Conservation (phyloP, 768 basidiomycete species). For the Hericium coralloides region DNA sequence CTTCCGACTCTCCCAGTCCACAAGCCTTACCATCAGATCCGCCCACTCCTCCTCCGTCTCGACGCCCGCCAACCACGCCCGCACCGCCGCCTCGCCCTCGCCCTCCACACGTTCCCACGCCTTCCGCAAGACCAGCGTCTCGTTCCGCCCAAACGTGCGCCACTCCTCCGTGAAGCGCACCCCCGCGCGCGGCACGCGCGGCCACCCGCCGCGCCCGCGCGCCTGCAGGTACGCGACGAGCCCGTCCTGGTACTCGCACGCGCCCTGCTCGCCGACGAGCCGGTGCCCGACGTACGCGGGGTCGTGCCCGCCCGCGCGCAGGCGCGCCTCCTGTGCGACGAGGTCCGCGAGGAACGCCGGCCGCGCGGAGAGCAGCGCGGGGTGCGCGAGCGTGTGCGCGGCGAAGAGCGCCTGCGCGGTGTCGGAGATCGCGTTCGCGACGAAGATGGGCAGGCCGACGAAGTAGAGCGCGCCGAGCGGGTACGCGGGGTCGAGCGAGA, state of each 20-base stretch:
- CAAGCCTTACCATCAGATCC: conserved; percentile 36
- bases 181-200: conserved; percentile 31
- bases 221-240: conserved; percentile 22
- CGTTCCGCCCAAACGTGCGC: conserved; percentile 29
- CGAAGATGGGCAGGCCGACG: conserved; percentile 40
- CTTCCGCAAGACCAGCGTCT: conserved; percentile 28
- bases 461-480: conserved; percentile 47
- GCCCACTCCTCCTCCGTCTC: conserved; percentile 45
- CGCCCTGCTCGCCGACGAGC: conserved; percentile 23
- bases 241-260: conserved; percentile 25
- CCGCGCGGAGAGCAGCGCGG: conserved; percentile 31
- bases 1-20: conserved; percentile 45
- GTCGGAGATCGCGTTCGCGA: conserved; percentile 40
- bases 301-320: conserved; percentile 36
- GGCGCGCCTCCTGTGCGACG: conserved; percentile 29
- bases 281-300: conserved; percentile 41
- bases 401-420: conserved; percentile 41
- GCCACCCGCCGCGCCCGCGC: conserved; percentile 6
- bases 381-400: conserved; percentile 35
- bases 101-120: conserved; percentile 38
- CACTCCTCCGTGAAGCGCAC: conserved; percentile 41
- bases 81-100: conserved; percentile 24
- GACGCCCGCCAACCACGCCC: conserved; percentile 38
- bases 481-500: conserved; percentile 38
- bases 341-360: conserved; percentile 28